Evolutionary conservation across 495 filamentous ascomycete genomes (phyloP).

Genomic region (Penicillium riverlandense): DNA sequence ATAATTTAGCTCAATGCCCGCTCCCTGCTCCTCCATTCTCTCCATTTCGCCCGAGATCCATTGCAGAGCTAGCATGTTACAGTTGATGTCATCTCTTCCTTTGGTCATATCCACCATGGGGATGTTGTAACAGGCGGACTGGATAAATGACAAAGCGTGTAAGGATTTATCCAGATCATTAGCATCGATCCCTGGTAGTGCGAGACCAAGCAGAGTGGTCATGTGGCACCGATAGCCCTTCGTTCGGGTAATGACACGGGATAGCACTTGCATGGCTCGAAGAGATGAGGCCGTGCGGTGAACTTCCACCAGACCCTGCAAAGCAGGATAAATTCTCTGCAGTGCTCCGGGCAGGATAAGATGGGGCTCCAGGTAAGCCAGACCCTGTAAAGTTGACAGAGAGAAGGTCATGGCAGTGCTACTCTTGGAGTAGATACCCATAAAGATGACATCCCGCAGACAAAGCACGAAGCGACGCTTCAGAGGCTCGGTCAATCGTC

Average conservation of each 20-base stretch:
- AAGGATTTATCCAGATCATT: constrained; percentile 97
- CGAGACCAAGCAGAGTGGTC: constrained; percentile 83
- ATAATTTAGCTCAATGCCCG: constrained; percentile 80
- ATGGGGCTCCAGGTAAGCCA: constrained; percentile 86
- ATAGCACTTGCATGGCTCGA: constrained; percentile 79
- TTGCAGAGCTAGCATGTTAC: constrained; percentile 72
- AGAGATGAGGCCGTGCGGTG: constrained; percentile 94
- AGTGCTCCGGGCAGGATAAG: constrained; percentile 89
- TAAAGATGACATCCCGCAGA: constrained; percentile 88
- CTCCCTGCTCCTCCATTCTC: constrained; percentile 82
- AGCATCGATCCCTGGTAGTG: constrained; percentile 91
- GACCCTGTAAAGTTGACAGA: constrained; percentile 76
- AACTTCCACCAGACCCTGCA: constrained; percentile 95
- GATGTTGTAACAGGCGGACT: constrained; percentile 89
- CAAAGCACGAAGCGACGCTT: constrained; percentile 89
- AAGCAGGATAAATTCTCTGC: constrained; percentile 91
- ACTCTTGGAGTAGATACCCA: constrained; percentile 97
- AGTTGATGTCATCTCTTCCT: constrained; percentile 58
- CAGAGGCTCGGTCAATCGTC: constrained; percentile 68
- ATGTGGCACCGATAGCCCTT: constrained; percentile 94
- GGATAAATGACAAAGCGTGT: constrained; percentile 89
- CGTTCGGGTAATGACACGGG: constrained; percentile 79
- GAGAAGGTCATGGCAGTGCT: constrained; percentile 84
- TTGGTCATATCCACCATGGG: constrained; percentile 79
- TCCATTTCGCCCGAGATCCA: constrained; percentile 95